These are phyloP conservation scores for Plasmodium vivax DNA, from an alignment of 169 alveolate genomes.

Conservation along the genomic window DNA sequence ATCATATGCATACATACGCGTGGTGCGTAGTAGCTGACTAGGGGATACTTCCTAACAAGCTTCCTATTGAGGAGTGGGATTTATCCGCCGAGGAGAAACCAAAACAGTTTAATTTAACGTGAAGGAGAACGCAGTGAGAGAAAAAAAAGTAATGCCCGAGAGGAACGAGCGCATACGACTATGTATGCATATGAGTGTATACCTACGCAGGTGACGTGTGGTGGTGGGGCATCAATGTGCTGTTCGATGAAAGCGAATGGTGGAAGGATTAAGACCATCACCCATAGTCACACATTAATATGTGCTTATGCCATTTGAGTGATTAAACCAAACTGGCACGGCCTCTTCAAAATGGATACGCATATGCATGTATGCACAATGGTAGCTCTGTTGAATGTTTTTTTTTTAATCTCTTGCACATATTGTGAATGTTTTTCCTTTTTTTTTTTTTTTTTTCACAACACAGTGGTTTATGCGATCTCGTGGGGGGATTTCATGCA, in stretches of 20 bases:
- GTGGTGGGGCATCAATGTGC: background rate
- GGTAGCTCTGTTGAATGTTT: background rate
- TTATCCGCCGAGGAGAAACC: background rate
- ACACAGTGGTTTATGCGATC: constrained; percentile 65
- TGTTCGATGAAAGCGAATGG: background rate
- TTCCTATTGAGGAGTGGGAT: background rate
- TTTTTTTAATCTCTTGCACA: background rate
- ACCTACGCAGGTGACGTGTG: background rate
- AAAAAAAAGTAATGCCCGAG: background rate
- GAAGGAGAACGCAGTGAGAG: background rate
- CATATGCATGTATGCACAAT: background rate
- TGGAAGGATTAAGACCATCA: background rate
- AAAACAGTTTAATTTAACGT: background rate
- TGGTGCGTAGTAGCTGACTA: background rate
- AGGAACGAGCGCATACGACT: background rate
- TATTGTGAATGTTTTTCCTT: background rate
- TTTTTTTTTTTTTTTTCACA: constrained; percentile 30
- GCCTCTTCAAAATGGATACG: background rate
- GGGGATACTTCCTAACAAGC: background rate
- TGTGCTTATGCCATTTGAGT: background rate
- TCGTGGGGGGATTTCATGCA: constrained; percentile 64
- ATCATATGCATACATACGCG: background rate
- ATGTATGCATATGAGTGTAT: background rate
- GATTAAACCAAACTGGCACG: background rate
- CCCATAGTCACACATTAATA: background rate